Conservation (phyloP, 73 alveolate species). For the Halteria grandinella region DNA sequence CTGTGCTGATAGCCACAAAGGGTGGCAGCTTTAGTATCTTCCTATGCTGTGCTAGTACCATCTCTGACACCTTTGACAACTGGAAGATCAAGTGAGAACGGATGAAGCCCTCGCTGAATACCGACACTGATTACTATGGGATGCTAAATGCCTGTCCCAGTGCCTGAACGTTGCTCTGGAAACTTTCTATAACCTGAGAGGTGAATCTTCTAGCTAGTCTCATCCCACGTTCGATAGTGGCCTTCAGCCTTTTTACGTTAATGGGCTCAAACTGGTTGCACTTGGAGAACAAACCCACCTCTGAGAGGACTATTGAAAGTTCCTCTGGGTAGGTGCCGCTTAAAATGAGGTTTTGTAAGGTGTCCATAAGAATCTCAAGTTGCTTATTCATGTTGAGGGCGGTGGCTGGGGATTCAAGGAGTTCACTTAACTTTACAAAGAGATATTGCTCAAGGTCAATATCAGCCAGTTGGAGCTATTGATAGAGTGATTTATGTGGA, state of each 20-base stretch:
- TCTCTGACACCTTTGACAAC: conserved; percentile 77
- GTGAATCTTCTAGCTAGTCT: conserved; percentile 32
- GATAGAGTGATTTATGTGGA: conserved; percentile 34
- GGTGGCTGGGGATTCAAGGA: conserved; percentile 16
- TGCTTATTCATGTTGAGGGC: background rate
- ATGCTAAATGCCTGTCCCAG: conserved; percentile 79
- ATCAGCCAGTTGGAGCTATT: conserved; percentile 61
- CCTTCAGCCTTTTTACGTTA: conserved; percentile 48
- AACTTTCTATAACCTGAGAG: conserved; percentile 8
- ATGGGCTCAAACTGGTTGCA: no score
- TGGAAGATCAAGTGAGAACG: conserved; percentile 86
- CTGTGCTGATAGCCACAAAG: conserved; percentile 62
- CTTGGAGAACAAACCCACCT: no score
- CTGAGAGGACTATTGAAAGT: no score
- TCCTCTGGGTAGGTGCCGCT: no score
- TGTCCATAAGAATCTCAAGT: no score
- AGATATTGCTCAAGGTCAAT: conserved; percentile 74
- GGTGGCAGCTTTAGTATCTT: conserved; percentile 77
- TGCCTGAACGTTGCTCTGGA: conserved; percentile 69
- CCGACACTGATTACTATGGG: conserved; percentile 71
- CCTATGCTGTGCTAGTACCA: conserved; percentile 62
- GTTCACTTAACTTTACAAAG: conserved; percentile 51
- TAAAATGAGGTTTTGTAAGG: no score
- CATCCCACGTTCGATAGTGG: conserved; percentile 36
- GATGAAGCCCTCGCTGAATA: conserved; percentile 87